Evolutionary conservation across 495 filamentous ascomycete genomes (phyloP), one percentile per base, ranked within the genome.

Genomic region (Entonaema liquescens): DNA sequence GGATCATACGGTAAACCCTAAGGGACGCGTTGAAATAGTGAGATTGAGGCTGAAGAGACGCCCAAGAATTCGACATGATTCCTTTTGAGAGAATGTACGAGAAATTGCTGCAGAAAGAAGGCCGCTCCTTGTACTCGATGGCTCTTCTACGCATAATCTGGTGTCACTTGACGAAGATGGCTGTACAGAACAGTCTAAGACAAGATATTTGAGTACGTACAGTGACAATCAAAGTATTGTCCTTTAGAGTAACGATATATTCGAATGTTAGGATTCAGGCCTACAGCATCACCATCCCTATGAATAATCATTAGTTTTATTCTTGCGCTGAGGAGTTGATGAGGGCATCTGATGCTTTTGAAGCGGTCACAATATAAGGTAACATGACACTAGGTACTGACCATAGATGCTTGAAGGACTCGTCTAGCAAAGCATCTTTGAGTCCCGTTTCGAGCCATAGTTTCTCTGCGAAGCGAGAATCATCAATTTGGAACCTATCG

Each of bases 171-270:
- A 44, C 19, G 21, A 35, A 47, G 33, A 62, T 67, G 25, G 21
- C 58, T 25, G 29, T 62, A 23, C 5, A 54, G 54, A 62, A 49
- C 47, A 64, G 63, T 8, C 23, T 31, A 29, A 36, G 21, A 40
- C 31, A 42, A 25, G 60, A 67, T 8, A 28, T 52, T 7, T 35
- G 35, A 57, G n/a, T 26, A 87, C 89, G 62, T 85, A 93, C 92
- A 95, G 79, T 97, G 93, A 62, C 91, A 89, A 71, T 90, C 93
- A 76, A 96, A 98, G 72, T 94, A 97, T 76, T 97, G 93, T 0
- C 93, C 93, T 58, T 89, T 87, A 13, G 83, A 83, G 75, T 98
- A 98, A n/a, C 94, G 88, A 82, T 98, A 98, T 21, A 98, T 88
- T 28, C 95, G 82, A 53, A 97, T 97, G 73, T 95, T 95, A 5